Conservation (phyloP, 2,329 filamentous ascomycete species). For the Parastagonospora avenae region DNA sequence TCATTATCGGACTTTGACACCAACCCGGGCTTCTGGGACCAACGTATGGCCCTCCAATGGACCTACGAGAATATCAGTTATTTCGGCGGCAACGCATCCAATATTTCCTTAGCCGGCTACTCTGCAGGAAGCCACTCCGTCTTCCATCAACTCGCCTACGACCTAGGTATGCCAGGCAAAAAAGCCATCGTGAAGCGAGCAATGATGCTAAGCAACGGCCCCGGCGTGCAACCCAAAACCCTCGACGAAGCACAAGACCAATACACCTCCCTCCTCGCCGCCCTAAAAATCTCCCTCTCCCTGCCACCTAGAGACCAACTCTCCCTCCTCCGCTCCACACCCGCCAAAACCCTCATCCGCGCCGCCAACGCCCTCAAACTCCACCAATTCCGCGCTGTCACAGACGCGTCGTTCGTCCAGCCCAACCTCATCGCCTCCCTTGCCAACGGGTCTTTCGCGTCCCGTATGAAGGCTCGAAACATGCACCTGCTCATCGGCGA, state of each 20-base stretch:
- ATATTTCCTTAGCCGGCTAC: constrained; percentile 62
- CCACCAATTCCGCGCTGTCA: constrained; percentile 61
- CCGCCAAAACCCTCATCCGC: constrained; percentile 49
- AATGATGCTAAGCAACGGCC: constrained; percentile 61
- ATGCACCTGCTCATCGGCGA: constrained; percentile 61
- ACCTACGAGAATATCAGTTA: constrained; percentile 56
- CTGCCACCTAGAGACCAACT: constrained; percentile 54
- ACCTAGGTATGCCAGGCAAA: constrained; percentile 55
- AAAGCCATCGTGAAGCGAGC: constrained; percentile 57
- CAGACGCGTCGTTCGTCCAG: constrained; percentile 56
- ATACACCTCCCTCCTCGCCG: constrained; percentile 56
- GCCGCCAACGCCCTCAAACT: constrained; percentile 51
- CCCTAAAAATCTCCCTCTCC: constrained; percentile 50
- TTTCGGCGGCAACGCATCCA: constrained; percentile 57
- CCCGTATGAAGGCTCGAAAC: constrained; percentile 50
- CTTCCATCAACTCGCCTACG: constrained; percentile 63
- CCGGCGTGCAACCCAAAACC: constrained; percentile 59
- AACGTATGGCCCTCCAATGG: constrained; percentile 62
- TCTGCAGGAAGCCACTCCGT: constrained; percentile 62
- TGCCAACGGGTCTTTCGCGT: constrained; percentile 56
- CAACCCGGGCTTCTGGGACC: constrained; percentile 64
- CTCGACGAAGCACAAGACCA: constrained; percentile 55
- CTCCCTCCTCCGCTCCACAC: constrained; percentile 48
- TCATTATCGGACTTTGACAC: constrained; percentile 41
- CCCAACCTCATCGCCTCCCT: constrained; percentile 52